These are phyloP conservation scores for Fusarium domesticum DNA, from an alignment of 2,329 filamentous ascomycete species.

Conservation along the genomic window DNA sequence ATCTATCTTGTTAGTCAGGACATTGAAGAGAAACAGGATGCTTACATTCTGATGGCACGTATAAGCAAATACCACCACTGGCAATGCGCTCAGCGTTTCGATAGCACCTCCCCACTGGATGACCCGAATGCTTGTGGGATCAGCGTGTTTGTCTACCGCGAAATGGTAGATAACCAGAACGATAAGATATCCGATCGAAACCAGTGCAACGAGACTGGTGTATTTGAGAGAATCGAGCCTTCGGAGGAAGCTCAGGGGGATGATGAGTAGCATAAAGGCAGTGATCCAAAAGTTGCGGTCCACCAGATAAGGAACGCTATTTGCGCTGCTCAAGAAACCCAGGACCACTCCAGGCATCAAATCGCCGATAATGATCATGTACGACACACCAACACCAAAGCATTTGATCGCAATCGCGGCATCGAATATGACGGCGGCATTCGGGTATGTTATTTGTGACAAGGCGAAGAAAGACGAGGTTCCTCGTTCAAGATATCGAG, in stretches of 20 bases:
- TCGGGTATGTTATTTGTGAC: constrained; percentile 94
- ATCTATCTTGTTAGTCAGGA: constrained; percentile 55
- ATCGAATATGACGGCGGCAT: constrained; percentile 93
- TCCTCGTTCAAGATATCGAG: constrained; percentile 87
- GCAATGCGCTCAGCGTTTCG: constrained; percentile 77
- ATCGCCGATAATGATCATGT: constrained; percentile 98
- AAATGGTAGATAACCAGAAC: constrained; percentile 93
- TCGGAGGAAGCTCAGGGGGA: constrained; percentile 88
- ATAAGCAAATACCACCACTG: constrained; percentile 98
- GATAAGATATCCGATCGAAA: constrained; percentile 92
- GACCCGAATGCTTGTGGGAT: constrained; percentile 71
- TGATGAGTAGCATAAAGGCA: constrained; percentile 93
- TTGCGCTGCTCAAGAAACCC: constrained; percentile 68
- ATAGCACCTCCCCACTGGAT: constrained; percentile 78
- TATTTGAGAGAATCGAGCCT: constrained; percentile 95
- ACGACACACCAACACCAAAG: constrained; percentile 95
- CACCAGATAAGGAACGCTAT: constrained; percentile 67
- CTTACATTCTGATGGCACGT: constrained; percentile 96
- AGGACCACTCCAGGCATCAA: constrained; percentile 92
- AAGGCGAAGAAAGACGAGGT: constrained; percentile 92
- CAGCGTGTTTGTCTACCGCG: constrained; percentile 69
- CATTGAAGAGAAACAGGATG: not conserved
- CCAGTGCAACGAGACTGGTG: constrained; percentile 84
- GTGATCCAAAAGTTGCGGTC: constrained; percentile 98
- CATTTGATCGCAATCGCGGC: constrained; percentile 95